Evolutionary conservation across 1,284 basidiomycete species (phyloP).

Genomic region (Pholiota adiposa): DNA sequence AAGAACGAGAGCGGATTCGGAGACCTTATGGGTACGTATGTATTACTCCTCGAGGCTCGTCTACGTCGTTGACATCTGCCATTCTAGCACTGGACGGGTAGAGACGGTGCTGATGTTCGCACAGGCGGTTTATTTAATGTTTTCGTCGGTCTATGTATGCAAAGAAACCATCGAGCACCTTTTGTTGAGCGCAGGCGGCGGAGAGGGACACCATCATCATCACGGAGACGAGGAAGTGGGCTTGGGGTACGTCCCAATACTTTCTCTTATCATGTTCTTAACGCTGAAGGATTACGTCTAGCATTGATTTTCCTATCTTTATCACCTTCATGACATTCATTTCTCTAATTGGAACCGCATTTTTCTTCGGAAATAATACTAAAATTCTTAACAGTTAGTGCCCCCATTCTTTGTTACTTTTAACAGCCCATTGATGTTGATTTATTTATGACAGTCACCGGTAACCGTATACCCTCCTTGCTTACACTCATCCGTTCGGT

Average conservation of each 20-base stretch:
- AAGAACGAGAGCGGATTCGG: slow-evolving; percentile 28
- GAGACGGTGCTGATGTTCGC: slow-evolving; percentile 85
- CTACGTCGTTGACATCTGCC: background rate
- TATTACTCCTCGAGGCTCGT: background rate
- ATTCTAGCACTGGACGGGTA: slow-evolving; percentile 67
- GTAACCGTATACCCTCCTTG: slow-evolving; percentile 57
- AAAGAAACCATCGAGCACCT: slow-evolving; percentile 91
- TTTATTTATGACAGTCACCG: slow-evolving; percentile 43
- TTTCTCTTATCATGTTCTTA: slow-evolving; percentile 28
- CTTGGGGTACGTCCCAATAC: slow-evolving; percentile 12
- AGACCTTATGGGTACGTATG: slow-evolving; percentile 72
- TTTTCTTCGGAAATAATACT: slow-evolving; percentile 67
- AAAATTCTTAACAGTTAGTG: slow-evolving; percentile 69
- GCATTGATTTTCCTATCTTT: slow-evolving; percentile 72
- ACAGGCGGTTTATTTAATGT: slow-evolving; percentile 89
- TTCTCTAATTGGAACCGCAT: slow-evolving; percentile 56
- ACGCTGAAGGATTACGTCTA: slow-evolving; percentile 49
- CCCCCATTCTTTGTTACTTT: slow-evolving; percentile 3
- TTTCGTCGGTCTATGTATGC: slow-evolving; percentile 90
- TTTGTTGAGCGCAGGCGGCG: slow-evolving; percentile 58
- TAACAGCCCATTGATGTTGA: background rate
- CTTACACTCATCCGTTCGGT: slow-evolving; percentile 47
- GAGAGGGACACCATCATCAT: slow-evolving; percentile 56
- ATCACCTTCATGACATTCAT: slow-evolving; percentile 62
- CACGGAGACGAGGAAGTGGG: slow-evolving; percentile 37